phyloP scores from a whole-genome alignment of 805 yeast species.

The Kodamaea restingae region DNA sequence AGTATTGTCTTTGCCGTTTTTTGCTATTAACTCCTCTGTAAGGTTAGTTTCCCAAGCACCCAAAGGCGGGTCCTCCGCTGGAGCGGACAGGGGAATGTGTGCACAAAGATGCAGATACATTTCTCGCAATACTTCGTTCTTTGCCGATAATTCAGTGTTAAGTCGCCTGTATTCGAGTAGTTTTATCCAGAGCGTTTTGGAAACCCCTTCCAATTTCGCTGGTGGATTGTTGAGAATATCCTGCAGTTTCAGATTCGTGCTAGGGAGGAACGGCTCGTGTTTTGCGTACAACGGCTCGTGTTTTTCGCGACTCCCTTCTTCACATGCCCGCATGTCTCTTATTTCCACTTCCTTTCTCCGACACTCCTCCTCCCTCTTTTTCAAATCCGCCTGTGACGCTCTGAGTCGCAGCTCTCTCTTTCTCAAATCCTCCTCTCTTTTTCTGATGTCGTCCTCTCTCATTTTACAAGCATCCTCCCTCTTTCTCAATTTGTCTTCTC shows the following conservation, averaged over 20 bases:
- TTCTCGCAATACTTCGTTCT: conserved; percentile 8
- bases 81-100: not conserved
- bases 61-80: not conserved
- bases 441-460: not conserved
- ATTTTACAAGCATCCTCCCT: not conserved
- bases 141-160: conserved; percentile 7
- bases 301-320: not conserved
- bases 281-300: no score
- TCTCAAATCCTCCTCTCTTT: not conserved
- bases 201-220: not conserved
- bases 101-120: conserved; percentile 7
- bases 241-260: no score
- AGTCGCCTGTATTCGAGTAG: conserved; percentile 9
- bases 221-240: no score
- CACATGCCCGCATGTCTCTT: not conserved
- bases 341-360: not conserved
- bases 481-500: conserved; percentile 1
- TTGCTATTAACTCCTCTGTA: conserved; percentile 1
- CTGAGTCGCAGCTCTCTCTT: not conserved
- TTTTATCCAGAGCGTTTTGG: conserved; percentile 8
- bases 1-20: conserved; percentile 2
- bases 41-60: conserved; percentile 2
- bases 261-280: no score
- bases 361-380: not conserved
- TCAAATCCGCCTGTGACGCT: not conserved